Conservation (phyloP, 495 filamentous ascomycete species). For the Parathielavia appendiculata region DNA sequence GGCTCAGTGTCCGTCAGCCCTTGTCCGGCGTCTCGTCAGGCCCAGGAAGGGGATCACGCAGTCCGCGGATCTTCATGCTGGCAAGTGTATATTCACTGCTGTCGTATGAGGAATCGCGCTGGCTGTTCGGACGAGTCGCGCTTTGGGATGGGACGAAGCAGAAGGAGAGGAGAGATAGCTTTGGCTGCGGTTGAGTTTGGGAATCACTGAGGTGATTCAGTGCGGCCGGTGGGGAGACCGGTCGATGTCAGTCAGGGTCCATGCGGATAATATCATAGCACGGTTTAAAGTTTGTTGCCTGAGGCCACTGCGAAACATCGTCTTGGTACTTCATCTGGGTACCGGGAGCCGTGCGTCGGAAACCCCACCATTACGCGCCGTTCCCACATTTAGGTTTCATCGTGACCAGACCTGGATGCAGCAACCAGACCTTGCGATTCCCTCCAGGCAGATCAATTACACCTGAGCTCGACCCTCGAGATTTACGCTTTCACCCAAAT, state of each 20-base stretch:
- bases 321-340: too few species aligned
- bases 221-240: constrained; percentile 9
- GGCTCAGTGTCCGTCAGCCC: background rate
- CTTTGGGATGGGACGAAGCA: background rate
- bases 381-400: background rate
- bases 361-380: background rate
- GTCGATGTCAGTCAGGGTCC: background rate
- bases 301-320: background rate
- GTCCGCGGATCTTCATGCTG: background rate
- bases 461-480: background rate
- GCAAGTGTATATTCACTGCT: background rate
- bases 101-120: background rate
- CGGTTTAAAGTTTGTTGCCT: background rate
- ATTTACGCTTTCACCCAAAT: background rate
- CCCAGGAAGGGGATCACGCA: constrained; percentile 1
- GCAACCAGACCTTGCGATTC: too few species aligned
- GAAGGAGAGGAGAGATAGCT: background rate
- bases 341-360: background rate
- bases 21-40: constrained; percentile 1
- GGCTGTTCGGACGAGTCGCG: background rate
- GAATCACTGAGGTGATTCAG: background rate
- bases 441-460: too few species aligned
- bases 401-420: background rate
- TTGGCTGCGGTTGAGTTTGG: constrained; percentile 4
- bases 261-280: constrained; percentile 1